Conservation (phyloP, 2,329 filamentous ascomycete genomes). For the Cladophialophora immunda region DNA sequence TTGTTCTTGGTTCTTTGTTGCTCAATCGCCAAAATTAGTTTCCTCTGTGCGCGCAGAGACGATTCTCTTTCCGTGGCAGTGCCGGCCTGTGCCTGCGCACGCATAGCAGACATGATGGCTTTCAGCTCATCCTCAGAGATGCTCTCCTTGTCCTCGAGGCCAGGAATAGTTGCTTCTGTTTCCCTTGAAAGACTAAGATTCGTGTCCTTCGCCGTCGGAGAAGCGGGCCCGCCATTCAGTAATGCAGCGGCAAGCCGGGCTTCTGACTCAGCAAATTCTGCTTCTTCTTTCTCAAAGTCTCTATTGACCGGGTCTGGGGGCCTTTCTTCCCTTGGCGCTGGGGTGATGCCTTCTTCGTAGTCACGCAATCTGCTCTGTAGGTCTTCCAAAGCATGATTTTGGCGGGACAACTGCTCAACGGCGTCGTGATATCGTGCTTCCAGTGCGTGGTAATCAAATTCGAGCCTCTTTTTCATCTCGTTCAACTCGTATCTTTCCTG, state of each 20-base stretch:
- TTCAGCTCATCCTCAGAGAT: conserved; percentile 41
- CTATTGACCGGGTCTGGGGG: conserved; percentile 22
- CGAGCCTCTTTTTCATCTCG: conserved; percentile 57
- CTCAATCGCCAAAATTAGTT: conserved; percentile 38
- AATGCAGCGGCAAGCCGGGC: conserved; percentile 38
- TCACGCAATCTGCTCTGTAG: conserved; percentile 38
- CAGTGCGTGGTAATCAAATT: conserved; percentile 58
- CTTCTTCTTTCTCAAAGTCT: conserved; percentile 38
- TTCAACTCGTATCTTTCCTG: conserved; percentile 59
- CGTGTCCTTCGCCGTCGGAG: conserved; percentile 5
- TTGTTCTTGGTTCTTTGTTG: conserved; percentile 37
- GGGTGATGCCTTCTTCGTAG: conserved; percentile 37
- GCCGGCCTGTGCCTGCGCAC: conserved; percentile 38
- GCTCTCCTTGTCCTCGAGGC: conserved; percentile 22
- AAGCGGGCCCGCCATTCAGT: conserved; percentile 27
- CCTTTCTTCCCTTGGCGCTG: conserved; percentile 20
- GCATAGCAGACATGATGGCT: conserved; percentile 42
- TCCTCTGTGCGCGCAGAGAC: conserved; percentile 38
- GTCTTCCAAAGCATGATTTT: conserved; percentile 42
- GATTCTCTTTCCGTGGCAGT: conserved; percentile 36
- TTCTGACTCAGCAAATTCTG: conserved; percentile 38
- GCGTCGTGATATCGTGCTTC: conserved; percentile 54
- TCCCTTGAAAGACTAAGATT: conserved; percentile 9
- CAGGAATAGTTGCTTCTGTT: conserved; percentile 7
- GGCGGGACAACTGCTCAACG: conserved; percentile 49